Percentiles rank a stretch among this genome's conserved stretches.
phyloP scores from a whole-genome alignment of 495 filamentous ascomycete species.

The Arthonia radiata region DNA sequence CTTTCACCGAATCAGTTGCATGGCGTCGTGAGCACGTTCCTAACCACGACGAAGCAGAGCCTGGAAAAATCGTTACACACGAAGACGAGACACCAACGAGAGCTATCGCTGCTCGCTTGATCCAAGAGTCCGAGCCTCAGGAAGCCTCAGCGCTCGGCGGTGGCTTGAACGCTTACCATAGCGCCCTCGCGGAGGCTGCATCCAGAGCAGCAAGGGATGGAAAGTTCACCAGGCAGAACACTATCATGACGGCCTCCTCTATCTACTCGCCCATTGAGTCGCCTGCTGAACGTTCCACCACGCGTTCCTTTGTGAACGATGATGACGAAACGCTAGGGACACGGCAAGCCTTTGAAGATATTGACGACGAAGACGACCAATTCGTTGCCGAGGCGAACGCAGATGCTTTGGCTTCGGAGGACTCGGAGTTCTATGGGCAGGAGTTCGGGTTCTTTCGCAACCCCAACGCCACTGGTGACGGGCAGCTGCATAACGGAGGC shows the following conservation, averaged over 20 bases:
- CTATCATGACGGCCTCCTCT: constrained; percentile 21
- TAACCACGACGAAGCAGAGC: constrained; percentile 1
- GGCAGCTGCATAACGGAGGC: constrained; percentile 38
- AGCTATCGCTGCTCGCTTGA: too few relatives aligned
- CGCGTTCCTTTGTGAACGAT: constrained; percentile 18
- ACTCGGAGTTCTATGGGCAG: constrained; percentile 80
- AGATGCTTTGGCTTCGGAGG: constrained; percentile 72
- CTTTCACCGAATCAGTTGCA: constrained; percentile 7
- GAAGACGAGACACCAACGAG: constrained; percentile 8
- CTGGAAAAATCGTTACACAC: constrained; percentile 3
- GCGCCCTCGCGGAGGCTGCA: constrained; percentile 56
- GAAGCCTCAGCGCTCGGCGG: constrained; percentile 15
- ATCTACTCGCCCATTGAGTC: constrained; percentile 10
- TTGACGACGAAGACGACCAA: constrained; percentile 52
- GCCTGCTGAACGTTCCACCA: constrained; percentile 10
- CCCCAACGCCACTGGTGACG: constrained; percentile 30
- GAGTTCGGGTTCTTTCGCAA: constrained; percentile 99
- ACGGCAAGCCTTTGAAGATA: too few relatives aligned
- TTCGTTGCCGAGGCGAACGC: constrained; percentile 93
- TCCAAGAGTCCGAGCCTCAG: constrained; percentile 5
- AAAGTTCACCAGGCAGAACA: constrained; percentile 28
- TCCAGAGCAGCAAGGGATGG: constrained; percentile 46
- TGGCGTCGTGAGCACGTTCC: constrained; percentile 1
- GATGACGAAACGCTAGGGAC: too few relatives aligned
- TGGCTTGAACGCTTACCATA: constrained; percentile 47